Percentiles rank a stretch among this genome's conserved stretches.
phyloP scores from a whole-genome alignment of 768 basidiomycete species.

The Brasilioporus rufonigricans region DNA sequence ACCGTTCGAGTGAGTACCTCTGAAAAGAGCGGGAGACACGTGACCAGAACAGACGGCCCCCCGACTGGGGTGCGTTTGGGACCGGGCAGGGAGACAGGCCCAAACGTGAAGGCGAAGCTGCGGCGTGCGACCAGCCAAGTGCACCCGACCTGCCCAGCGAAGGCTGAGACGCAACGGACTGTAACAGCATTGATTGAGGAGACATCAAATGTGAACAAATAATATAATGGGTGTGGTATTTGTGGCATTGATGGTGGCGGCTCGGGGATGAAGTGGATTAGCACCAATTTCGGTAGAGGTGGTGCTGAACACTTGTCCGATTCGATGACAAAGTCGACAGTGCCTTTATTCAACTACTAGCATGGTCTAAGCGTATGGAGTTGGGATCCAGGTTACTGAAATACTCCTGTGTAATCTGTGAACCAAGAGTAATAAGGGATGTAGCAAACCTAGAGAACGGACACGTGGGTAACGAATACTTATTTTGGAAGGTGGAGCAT shows the following conservation, averaged over 20 bases:
- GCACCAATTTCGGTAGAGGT: constrained; percentile 50
- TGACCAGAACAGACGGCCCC: too few species aligned
- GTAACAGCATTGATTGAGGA: too few species aligned
- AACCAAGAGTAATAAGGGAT: constrained; percentile 1
- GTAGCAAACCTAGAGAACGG: constrained; percentile 68
- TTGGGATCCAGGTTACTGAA: constrained; percentile 82
- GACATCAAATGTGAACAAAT: constrained; percentile 88
- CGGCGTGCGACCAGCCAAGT: too few species aligned
- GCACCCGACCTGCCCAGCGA: too few species aligned
- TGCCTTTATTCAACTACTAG: constrained; percentile 82
- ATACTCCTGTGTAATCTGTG: constrained; percentile 51
- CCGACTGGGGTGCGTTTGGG: too few species aligned
- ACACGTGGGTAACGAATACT: too few species aligned
- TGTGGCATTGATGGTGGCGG: constrained; percentile 47
- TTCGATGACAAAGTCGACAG: constrained; percentile 84
- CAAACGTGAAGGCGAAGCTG: too few species aligned
- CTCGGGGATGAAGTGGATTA: constrained; percentile 52
- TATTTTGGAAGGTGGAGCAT: too few species aligned
- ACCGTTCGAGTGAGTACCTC: too few species aligned
- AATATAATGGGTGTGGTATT: constrained; percentile 63
- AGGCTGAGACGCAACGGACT: too few species aligned
- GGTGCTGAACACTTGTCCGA: constrained; percentile 80
- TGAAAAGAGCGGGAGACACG: too few species aligned
- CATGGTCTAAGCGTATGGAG: constrained; percentile 75
- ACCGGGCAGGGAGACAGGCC: too few species aligned